A percentile compares a stretch with the other conserved stretches of the same genome.
phyloP scores from a whole-genome alignment of 768 basidiomycete species.

The Nidula microcarpa region DNA sequence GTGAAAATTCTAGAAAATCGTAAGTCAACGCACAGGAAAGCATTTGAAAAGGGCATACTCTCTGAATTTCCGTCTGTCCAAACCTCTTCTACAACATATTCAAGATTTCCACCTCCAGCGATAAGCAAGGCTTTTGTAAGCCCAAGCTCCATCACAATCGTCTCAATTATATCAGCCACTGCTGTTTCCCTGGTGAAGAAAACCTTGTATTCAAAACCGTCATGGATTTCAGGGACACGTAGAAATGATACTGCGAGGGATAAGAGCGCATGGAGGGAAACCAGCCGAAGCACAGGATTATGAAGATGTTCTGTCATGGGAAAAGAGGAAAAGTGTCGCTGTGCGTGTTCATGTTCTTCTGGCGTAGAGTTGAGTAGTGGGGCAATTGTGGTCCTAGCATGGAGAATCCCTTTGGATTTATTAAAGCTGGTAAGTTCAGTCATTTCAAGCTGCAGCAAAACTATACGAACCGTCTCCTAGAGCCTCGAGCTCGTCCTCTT shows the following conservation, averaged over 20 bases:
- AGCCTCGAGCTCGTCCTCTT: slow-evolving; percentile 62
- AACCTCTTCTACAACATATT: slow-evolving; percentile 73
- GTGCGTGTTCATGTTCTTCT: slow-evolving; percentile 23
- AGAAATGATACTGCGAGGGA: slow-evolving; percentile 50
- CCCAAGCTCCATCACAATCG: slow-evolving; percentile 61
- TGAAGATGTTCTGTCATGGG: slow-evolving; percentile 67
- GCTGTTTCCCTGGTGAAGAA: slow-evolving; percentile 61
- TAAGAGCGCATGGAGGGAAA: slow-evolving; percentile 65
- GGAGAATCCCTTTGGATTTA: slow-evolving; percentile 42
- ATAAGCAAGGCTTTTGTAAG: slow-evolving; percentile 62
- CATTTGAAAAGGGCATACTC: slow-evolving; percentile 36
- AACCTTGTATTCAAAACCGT: slow-evolving; percentile 62
- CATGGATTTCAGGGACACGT: slow-evolving; percentile 75
- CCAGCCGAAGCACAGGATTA: slow-evolving; percentile 62
- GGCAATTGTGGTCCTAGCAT: slow-evolving; percentile 40
- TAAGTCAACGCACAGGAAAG: slow-evolving; percentile 8
- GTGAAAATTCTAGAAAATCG: slow-evolving; percentile 32
- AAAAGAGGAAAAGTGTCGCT: slow-evolving; percentile 67
- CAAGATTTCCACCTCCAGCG: slow-evolving; percentile 64
- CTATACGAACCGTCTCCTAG: slow-evolving; percentile 56
- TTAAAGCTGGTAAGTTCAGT: background rate
- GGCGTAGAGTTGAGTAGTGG: slow-evolving; percentile 46
- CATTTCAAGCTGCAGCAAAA: background rate
- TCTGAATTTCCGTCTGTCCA: slow-evolving; percentile 50
- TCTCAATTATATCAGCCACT: slow-evolving; percentile 50